phyloP scores from a whole-genome alignment of 345 rosid species.

The Eucalyptus paniculata region DNA sequence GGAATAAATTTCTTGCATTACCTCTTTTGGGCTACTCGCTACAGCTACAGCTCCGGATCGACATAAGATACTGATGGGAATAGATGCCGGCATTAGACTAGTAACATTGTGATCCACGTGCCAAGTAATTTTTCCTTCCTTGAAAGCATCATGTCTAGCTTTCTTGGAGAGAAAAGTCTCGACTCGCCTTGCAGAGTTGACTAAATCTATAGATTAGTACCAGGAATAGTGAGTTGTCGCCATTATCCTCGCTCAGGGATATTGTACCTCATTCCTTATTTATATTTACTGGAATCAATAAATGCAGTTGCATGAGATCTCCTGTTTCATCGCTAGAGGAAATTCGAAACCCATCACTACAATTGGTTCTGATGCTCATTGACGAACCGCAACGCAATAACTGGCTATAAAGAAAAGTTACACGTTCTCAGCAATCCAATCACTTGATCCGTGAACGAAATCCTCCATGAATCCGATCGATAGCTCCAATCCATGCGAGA shows the following conservation, averaged over 20 bases:
- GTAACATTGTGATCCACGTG: not conserved
- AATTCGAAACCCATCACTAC: not conserved
- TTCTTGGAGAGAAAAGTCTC: not conserved
- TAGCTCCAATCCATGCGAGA: not conserved
- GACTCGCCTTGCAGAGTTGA: not conserved
- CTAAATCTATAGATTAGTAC: not conserved
- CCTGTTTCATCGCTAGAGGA: not conserved
- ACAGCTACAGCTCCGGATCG: slow-evolving; percentile 45
- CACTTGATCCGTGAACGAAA: not conserved
- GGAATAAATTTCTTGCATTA: slow-evolving; percentile 62
- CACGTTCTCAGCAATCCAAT: not conserved
- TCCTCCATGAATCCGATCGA: not conserved
- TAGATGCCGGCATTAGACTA: not conserved
- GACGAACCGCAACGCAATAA: not conserved
- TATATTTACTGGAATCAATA: not conserved
- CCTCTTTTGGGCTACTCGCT: slow-evolving; percentile 77
- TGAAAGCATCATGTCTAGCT: not conserved
- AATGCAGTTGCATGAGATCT: not conserved
- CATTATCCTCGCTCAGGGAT: not conserved
- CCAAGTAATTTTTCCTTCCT: not conserved
- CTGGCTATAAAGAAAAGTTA: not conserved
- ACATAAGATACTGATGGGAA: not conserved
- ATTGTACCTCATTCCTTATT: not conserved
- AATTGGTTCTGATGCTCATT: not conserved
- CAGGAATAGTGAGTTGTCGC: not conserved